These are phyloP conservation scores for Leccinum imitatum DNA, from an alignment of 768 basidiomycete genomes.

Conservation along the genomic window DNA sequence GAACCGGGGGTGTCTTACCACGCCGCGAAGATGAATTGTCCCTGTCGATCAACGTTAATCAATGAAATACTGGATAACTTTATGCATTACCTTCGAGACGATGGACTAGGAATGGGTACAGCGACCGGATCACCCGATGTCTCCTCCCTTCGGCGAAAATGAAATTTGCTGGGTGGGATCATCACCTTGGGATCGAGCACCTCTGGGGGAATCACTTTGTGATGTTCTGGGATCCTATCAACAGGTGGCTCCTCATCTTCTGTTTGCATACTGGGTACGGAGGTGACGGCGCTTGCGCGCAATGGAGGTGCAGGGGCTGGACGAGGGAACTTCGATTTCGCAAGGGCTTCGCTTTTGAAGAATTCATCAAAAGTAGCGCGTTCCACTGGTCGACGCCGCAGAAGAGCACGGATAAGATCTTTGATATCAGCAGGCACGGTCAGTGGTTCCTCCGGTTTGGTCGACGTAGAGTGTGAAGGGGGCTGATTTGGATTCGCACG, in stretches of 20 bases:
- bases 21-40: constrained; percentile 18
- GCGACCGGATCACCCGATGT: constrained; percentile 12
- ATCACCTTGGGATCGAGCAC: constrained; percentile 77
- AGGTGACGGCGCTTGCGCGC: constrained; percentile 10
- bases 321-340: constrained; percentile 74
- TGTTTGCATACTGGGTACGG: constrained; percentile 19
- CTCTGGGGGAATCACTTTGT: constrained; percentile 73
- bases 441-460: constrained; percentile 46
- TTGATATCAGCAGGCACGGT: constrained; percentile 83
- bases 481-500: constrained; percentile 39
- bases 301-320: constrained; percentile 31
- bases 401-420: constrained; percentile 75
- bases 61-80: background rate
- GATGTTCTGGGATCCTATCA: constrained; percentile 65
- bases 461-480: constrained; percentile 16
- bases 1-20: constrained; percentile 17
- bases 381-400: constrained; percentile 82
- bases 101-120: background rate
- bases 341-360: constrained; percentile 77
- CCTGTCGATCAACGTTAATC: constrained; percentile 1
- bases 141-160: constrained; percentile 50
- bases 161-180: constrained; percentile 81
- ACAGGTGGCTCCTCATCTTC: constrained; percentile 34
- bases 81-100: constrained; percentile 24
- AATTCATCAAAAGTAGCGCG: constrained; percentile 91